Conservation (phyloP, 164 flowering plant genomes). For the Magnolia officinalis region DNA sequence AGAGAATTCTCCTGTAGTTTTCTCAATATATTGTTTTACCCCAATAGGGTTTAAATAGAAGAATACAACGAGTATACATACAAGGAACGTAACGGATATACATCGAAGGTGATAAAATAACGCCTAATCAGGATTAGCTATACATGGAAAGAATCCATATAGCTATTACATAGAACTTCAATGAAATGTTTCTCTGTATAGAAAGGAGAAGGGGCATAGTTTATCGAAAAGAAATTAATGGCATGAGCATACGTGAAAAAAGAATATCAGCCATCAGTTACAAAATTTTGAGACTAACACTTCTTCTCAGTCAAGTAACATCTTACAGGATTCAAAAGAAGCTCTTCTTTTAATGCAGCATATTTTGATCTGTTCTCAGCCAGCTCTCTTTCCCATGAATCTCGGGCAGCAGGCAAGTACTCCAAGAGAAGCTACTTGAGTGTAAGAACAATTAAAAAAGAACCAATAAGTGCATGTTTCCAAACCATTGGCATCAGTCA, state of each 20-base stretch:
- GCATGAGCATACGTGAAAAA: background rate
- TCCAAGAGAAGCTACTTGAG: conserved; percentile 10
- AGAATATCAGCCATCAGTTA: background rate
- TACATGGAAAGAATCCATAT: no score
- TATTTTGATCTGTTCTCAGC: conserved; percentile 14
- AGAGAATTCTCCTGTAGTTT: no score
- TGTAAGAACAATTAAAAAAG: background rate
- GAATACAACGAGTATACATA: no score
- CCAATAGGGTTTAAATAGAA: no score
- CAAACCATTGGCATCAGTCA: background rate
- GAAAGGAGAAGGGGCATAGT: background rate
- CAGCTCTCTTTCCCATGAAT: conserved; percentile 15
- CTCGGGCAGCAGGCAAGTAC: conserved; percentile 14
- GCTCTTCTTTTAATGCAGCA: conserved; percentile 14
- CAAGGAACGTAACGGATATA: no score
- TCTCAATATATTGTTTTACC: no score
- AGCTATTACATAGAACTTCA: no score
- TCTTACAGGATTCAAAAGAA: conserved; percentile 16
- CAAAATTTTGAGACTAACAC: background rate
- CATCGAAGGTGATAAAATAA: no score
- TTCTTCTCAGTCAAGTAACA: background rate
- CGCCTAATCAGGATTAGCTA: no score
- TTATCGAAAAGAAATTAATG: no score
- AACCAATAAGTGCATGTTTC: background rate
- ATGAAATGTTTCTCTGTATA: background rate